These are phyloP conservation scores for Tillandsia fasciculata DNA, from an alignment of 176 grass and related monocot species.

Conservation along the genomic window DNA sequence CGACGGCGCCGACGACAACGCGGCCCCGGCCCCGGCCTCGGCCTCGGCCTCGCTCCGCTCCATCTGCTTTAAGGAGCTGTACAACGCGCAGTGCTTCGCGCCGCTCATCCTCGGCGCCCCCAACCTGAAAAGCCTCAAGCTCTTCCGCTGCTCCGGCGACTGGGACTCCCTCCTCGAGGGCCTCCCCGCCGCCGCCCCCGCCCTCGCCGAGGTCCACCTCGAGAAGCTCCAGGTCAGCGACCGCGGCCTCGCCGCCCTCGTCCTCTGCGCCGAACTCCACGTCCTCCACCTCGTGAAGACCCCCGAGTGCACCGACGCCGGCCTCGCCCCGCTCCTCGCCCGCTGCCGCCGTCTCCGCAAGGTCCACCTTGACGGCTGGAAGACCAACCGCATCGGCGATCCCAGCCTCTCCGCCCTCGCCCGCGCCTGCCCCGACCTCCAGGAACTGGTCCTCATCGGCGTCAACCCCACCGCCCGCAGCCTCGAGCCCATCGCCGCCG, in stretches of 20 bases:
- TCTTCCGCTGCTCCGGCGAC: slow-evolving; percentile 61
- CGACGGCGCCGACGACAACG: neutral
- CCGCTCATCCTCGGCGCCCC: slow-evolving; percentile 38
- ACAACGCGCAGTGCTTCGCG: slow-evolving; percentile 84
- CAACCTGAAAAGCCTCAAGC: slow-evolving; percentile 60
- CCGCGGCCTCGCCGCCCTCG: slow-evolving; percentile 40
- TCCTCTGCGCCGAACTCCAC: slow-evolving; percentile 38
- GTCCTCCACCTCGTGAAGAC: slow-evolving; percentile 86
- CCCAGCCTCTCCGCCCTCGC: slow-evolving; percentile 46
- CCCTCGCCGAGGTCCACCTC: slow-evolving; percentile 63
- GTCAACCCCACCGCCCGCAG: slow-evolving; percentile 63
- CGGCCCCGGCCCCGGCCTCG: neutral
- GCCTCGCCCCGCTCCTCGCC: slow-evolving; percentile 53
- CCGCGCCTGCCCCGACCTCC: slow-evolving; percentile 54
- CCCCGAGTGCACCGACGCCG: slow-evolving; percentile 73
- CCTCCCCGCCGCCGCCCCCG: slow-evolving; percentile 25
- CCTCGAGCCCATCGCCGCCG: slow-evolving; percentile 53
- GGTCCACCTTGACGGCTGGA: slow-evolving; percentile 89
- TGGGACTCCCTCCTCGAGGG: slow-evolving; percentile 68
- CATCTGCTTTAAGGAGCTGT: slow-evolving; percentile 81
- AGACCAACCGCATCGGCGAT: slow-evolving; percentile 78
- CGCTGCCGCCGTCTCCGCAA: slow-evolving; percentile 76
- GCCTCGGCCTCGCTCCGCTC: slow-evolving; percentile 32
- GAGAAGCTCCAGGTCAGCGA: slow-evolving; percentile 98
- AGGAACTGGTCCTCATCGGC: slow-evolving; percentile 80